phyloP scores from a whole-genome alignment of 257 asterid species.

The Przewalskia tangutica region DNA sequence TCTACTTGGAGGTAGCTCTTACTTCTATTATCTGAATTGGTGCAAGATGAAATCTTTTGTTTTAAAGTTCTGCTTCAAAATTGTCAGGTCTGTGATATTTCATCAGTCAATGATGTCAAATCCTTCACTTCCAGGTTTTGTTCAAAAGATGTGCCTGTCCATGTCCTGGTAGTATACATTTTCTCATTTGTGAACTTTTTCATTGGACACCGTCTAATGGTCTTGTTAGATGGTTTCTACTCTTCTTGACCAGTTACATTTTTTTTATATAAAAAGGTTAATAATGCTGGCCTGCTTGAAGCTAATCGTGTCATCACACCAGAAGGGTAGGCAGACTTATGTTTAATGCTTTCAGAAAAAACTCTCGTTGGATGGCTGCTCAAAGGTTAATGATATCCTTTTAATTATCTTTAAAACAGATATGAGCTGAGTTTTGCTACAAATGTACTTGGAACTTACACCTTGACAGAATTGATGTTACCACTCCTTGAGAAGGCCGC shows the following conservation, averaged over 20 bases:
- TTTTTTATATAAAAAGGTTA: slow-evolving; percentile 41
- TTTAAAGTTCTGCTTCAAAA: neutral
- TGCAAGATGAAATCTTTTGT: neutral
- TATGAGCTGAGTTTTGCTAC: slow-evolving; percentile 81
- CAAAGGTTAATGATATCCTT: neutral
- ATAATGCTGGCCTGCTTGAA: slow-evolving; percentile 91
- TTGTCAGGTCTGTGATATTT: slow-evolving; percentile 70
- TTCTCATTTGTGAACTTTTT: neutral
- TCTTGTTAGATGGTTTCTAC: neutral
- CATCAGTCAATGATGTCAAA: slow-evolving; percentile 58
- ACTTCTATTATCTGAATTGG: neutral
- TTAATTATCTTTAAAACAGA: slow-evolving; percentile 20
- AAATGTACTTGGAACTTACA: slow-evolving; percentile 78
- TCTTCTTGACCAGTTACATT: neutral
- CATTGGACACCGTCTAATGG: neutral
- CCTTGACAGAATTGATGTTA: slow-evolving; percentile 65
- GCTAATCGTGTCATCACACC: slow-evolving; percentile 40
- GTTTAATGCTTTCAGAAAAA: neutral
- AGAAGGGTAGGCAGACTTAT: slow-evolving; percentile 60
- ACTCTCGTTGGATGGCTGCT: neutral
- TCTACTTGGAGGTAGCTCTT: slow-evolving; percentile 57
- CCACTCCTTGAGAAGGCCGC: slow-evolving; percentile 82
- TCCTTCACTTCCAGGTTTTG: slow-evolving; percentile 65
- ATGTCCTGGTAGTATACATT: slow-evolving; percentile 54
- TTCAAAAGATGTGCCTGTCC: slow-evolving; percentile 56